These are phyloP conservation scores for Eragrostis tef DNA, from an alignment of 202 grass and related monocot genomes.

Conservation along the genomic window DNA sequence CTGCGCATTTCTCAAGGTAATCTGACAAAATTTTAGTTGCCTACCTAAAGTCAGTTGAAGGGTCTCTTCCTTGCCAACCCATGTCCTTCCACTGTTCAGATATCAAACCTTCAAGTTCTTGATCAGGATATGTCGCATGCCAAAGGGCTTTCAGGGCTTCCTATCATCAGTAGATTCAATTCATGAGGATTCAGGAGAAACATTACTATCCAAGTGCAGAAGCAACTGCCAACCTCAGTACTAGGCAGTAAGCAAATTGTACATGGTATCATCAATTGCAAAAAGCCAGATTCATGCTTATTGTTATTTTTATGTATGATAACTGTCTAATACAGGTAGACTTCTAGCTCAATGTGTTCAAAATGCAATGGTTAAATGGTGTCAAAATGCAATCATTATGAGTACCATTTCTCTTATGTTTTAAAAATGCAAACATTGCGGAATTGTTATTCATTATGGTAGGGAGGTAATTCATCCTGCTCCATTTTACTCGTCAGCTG, in stretches of 20 bases:
- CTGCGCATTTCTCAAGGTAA: neutral
- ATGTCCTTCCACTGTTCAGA: conserved; percentile 98
- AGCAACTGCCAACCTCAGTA: neutral
- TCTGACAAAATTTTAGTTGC: conserved; percentile 24
- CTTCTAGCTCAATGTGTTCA: neutral
- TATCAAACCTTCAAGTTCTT: conserved; percentile 84
- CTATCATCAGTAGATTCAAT: conserved; percentile 45
- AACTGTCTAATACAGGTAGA: neutral
- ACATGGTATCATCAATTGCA: neutral
- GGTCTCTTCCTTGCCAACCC: conserved; percentile 97
- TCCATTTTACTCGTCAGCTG: neutral
- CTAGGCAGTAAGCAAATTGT: neutral
- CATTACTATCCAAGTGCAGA: neutral
- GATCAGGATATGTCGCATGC: conserved; percentile 90
- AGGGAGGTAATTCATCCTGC: neutral
- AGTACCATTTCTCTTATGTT: neutral
- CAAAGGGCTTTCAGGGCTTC: conserved; percentile 95
- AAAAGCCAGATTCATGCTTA: conserved; percentile 9
- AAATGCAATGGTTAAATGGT: conserved; percentile 8
- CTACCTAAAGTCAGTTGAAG: conserved; percentile 96
- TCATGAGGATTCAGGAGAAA: neutral
- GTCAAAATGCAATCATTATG: neutral
- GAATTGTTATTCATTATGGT: neutral
- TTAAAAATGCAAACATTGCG: neutral
- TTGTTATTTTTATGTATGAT: conserved; percentile 12